Evolutionary conservation across 352 stramenopile genomes (phyloP).

Genomic region (Phytophthora syringae): DNA sequence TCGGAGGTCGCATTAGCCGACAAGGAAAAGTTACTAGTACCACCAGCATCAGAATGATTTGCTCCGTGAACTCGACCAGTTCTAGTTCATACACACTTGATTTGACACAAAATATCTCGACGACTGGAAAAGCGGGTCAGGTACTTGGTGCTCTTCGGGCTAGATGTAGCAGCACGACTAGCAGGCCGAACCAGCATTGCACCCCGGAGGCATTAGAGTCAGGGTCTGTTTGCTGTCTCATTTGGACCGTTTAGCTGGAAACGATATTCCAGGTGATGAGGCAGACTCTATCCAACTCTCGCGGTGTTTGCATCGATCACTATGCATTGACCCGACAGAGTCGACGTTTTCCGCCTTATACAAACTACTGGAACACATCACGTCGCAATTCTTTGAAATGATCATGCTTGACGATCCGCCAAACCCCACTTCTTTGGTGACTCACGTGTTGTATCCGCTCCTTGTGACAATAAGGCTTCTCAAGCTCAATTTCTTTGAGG

Average conservation of each 20-base stretch:
- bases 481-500: slow-evolving; percentile 91
- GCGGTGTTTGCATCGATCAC: slow-evolving; percentile 70
- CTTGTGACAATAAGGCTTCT: slow-evolving; percentile 76
- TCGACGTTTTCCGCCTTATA: slow-evolving; percentile 72
- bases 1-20: slow-evolving; percentile 43
- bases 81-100: slow-evolving; percentile 53
- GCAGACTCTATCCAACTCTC: slow-evolving; percentile 82
- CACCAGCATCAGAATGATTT: slow-evolving; percentile 45
- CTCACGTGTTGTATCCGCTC: slow-evolving; percentile 72
- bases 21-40: slow-evolving; percentile 30
- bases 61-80: slow-evolving; percentile 34
- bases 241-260: slow-evolving; percentile 78
- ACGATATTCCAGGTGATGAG: slow-evolving; percentile 77
- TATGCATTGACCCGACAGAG: slow-evolving; percentile 85
- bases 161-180: slow-evolving; percentile 46
- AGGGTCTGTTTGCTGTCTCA: slow-evolving; percentile 81
- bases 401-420: slow-evolving; percentile 20
- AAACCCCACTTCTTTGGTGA: slow-evolving; percentile 19
- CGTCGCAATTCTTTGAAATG: slow-evolving; percentile 32
- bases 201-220: slow-evolving; percentile 58
- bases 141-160: slow-evolving; percentile 57
- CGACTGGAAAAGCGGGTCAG: slow-evolving; percentile 55
- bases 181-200: slow-evolving; percentile 53
- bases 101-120: slow-evolving; percentile 57
- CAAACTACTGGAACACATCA: slow-evolving; percentile 55